phyloP scores from a whole-genome alignment of 108 stramenopile genomes.

The Skeletonema grethae region DNA sequence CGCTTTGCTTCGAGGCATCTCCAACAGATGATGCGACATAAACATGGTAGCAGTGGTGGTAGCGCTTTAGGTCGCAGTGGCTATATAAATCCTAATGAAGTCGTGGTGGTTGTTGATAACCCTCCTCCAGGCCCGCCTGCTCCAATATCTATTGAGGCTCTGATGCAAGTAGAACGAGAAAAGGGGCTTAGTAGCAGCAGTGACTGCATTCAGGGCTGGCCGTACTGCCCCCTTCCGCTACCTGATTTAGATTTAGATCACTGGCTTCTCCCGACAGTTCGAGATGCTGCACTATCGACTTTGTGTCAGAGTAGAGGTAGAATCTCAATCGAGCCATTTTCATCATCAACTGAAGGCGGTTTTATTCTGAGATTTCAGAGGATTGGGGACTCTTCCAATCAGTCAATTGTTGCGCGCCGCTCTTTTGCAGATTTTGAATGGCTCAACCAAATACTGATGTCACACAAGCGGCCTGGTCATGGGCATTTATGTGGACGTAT shows the following conservation, averaged over 20 bases:
- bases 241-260: slow-evolving; percentile 87
- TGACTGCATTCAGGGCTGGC: slow-evolving; percentile 47
- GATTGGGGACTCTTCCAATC: slow-evolving; percentile 12
- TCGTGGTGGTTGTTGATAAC: slow-evolving; percentile 83
- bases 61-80: slow-evolving; percentile 24
- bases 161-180: slow-evolving; percentile 40
- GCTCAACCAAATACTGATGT: slow-evolving; percentile 77
- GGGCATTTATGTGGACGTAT: slow-evolving; percentile 87
- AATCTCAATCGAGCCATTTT: slow-evolving; percentile 38
- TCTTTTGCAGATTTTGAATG: slow-evolving; percentile 81
- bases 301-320: slow-evolving; percentile 2
- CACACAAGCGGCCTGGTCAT: slow-evolving; percentile 70
- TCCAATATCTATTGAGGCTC: slow-evolving; percentile 31
- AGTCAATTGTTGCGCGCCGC: slow-evolving; percentile 63
- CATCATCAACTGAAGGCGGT: slow-evolving; percentile 32
- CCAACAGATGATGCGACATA: slow-evolving; percentile 86
- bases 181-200: slow-evolving; percentile 6
- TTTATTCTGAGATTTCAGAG: slow-evolving; percentile 37
- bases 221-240: slow-evolving; percentile 56
- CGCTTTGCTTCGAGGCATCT: slow-evolving; percentile 84
- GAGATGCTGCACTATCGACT: not conserved
- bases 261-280: slow-evolving; percentile 50
- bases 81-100: slow-evolving; percentile 46
- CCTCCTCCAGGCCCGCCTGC: slow-evolving; percentile 76
- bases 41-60: slow-evolving; percentile 61